Evolutionary conservation across 768 basidiomycete species (phyloP), one percentile per base, ranked within the genome.

Genomic region (Amanita jacksonii): DNA sequence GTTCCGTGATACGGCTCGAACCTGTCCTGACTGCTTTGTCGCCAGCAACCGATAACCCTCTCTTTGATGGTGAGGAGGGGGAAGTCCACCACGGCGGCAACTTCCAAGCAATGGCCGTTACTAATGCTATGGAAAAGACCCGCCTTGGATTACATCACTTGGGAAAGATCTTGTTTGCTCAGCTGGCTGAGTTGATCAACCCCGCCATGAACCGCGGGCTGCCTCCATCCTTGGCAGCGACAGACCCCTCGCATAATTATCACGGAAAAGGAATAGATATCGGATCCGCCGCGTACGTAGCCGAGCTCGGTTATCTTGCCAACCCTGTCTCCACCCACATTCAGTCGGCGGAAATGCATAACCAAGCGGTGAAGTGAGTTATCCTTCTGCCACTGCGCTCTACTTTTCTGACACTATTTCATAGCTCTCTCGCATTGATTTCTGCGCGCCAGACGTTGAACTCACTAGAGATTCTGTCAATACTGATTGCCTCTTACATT

Each of bases 331-430:
- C 82, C 2, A 86, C 85, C 0, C 81, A 85, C 52, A 77, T 88
- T 38, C 86, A 91, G 54, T 83, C 81, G 1, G 88, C 88, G 1
- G 88, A 92, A 63, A 87, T 90, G 84, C 85, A 89, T 57, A 92
- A 92, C 52, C 89, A 92, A 60, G 84, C 89, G 34, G 76, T 92
- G 61, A 92, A 92, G 85, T 87, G 50, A 48, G 83, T 67, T 5
- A 41, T 9, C 19, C 10, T 38, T 41, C 38, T 10, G 41, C 41
- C 24, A n/a, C 40, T 15, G 6, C 19, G 35, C 50, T 8, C 47
- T 57, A 15, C 56, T 49, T 34, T 41, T 51, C 33, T 32, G 50
- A 27, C 39, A 16, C 5, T 49, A 13, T 41, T 43, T 23, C n/a
- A n/a, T 51, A 87, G 85, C 60, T 90, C 87, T 4, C 69, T 92